phyloP scores from a whole-genome alignment of 2,329 filamentous ascomycete genomes.

The Orbilia ellipsospora region DNA sequence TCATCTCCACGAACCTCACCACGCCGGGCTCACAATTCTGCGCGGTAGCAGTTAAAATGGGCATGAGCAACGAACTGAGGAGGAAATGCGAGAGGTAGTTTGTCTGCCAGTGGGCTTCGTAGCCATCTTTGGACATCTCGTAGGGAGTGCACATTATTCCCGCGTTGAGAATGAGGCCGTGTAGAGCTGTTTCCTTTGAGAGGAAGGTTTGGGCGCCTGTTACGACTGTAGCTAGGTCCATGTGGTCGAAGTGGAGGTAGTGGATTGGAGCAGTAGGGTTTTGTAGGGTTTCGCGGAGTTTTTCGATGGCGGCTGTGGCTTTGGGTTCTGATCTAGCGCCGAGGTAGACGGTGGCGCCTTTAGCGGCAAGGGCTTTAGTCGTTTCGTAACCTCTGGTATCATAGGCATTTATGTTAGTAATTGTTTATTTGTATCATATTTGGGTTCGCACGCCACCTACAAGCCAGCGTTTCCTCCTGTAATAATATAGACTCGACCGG shows the following conservation, averaged over 20 bases:
- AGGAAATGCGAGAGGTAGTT: slow-evolving; percentile 68
- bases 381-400: slow-evolving; percentile 53
- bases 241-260: slow-evolving; percentile 57
- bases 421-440: neutral
- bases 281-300: slow-evolving; percentile 60
- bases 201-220: slow-evolving; percentile 50
- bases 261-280: slow-evolving; percentile 53
- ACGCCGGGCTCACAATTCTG: slow-evolving; percentile 57
- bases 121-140: slow-evolving; percentile 55
- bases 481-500: slow-evolving; percentile 54
- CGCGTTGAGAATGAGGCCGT: slow-evolving; percentile 56
- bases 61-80: slow-evolving; percentile 65
- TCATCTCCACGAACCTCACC: slow-evolving; percentile 64
- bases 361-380: slow-evolving; percentile 52
- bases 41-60: slow-evolving; percentile 63
- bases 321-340: slow-evolving; percentile 64
- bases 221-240: slow-evolving; percentile 54
- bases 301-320: slow-evolving; percentile 62
- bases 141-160: slow-evolving; percentile 46
- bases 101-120: slow-evolving; percentile 64
- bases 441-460: slow-evolving; percentile 5
- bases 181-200: slow-evolving; percentile 53
- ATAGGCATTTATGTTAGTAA: neutral
- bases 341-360: slow-evolving; percentile 65
- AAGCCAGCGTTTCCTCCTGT: slow-evolving; percentile 57